Evolutionary conservation across 1,284 basidiomycete species (phyloP).

Genomic region (Anthracocystis walkeri): DNA sequence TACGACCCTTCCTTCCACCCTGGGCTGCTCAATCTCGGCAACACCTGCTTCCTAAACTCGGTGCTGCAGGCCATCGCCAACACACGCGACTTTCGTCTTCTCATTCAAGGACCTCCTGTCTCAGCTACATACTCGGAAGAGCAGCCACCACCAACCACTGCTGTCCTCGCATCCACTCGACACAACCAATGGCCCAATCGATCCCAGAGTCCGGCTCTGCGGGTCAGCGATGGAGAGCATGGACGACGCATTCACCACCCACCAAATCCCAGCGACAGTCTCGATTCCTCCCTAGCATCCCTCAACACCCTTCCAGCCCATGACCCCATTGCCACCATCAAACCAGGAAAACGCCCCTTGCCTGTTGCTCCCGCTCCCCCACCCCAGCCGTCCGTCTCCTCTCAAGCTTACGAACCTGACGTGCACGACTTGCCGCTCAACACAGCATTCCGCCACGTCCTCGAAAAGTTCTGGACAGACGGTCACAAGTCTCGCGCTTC

Average conservation of each 20-base stretch:
- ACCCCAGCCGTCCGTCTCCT: background rate
- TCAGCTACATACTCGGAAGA: conserved; percentile 10
- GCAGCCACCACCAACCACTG: conserved; percentile 6
- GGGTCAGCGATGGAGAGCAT: conserved; percentile 52
- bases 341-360: conserved; percentile 20
- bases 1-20: conserved; percentile 68
- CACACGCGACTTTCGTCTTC: conserved; percentile 75
- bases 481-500: conserved; percentile 27
- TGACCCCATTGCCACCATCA: conserved; percentile 42
- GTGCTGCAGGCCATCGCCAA: conserved; percentile 80
- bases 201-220: conserved; percentile 50
- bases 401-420: conserved; percentile 31
- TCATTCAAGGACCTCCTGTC: conserved; percentile 71
- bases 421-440: conserved; percentile 54
- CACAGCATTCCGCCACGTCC: conserved; percentile 56
- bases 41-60: conserved; percentile 93
- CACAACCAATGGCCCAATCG: conserved; percentile 43
- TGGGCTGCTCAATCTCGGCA: conserved; percentile 85
- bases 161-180: conserved; percentile 7
- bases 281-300: conserved; percentile 36
- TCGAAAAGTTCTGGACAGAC: conserved; percentile 59
- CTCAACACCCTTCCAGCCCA: conserved; percentile 26
- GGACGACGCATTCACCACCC: conserved; percentile 39
- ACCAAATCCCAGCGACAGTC: conserved; percentile 24
- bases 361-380: conserved; percentile 4